These are phyloP conservation scores for Alternaria metachromatica DNA, from an alignment of 2,329 filamentous ascomycete genomes.

Conservation along the genomic window DNA sequence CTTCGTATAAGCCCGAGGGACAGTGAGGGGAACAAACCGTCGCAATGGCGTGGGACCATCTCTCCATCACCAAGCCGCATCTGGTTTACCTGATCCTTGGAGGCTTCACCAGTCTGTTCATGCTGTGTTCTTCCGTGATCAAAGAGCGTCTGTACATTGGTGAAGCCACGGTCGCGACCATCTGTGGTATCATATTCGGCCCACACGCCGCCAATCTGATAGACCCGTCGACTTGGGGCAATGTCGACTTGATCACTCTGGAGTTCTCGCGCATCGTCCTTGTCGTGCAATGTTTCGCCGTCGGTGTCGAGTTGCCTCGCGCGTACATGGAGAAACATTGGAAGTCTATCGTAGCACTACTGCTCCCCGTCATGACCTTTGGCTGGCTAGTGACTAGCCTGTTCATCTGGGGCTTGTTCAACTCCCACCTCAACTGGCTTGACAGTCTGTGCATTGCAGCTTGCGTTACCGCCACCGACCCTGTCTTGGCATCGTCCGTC, in stretches of 20 bases:
- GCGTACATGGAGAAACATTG: slow-evolving; percentile 99
- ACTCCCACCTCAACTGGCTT: slow-evolving; percentile 80
- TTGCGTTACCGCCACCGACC: slow-evolving; percentile 96
- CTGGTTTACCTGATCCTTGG: slow-evolving; percentile 98
- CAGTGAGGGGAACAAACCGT: slow-evolving; percentile 4
- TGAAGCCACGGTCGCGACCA: slow-evolving; percentile 91
- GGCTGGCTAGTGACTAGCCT: slow-evolving; percentile 93
- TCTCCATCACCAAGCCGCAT: slow-evolving; percentile 90
- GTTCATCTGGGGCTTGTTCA: slow-evolving; percentile 89
- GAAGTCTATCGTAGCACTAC: slow-evolving; percentile 85
- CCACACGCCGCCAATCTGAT: slow-evolving; percentile 84
- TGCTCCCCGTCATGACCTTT: slow-evolving; percentile 96
- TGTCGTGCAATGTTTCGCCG: slow-evolving; percentile 90
- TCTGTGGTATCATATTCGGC: slow-evolving; percentile 88
- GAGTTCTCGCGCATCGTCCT: slow-evolving; percentile 90
- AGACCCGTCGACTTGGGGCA: slow-evolving; percentile 77
- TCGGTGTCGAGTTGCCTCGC: slow-evolving; percentile 88
- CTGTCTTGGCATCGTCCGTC: slow-evolving; percentile 94
- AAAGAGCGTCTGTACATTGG: slow-evolving; percentile 99
- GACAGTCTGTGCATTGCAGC: slow-evolving; percentile 87
- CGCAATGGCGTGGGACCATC: slow-evolving; percentile 77
- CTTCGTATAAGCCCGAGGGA: slow-evolving; percentile 11
- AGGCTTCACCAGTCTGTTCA: slow-evolving; percentile 96
- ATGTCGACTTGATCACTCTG: slow-evolving; percentile 82
- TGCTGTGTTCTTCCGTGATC: slow-evolving; percentile 97